phyloP scores from a whole-genome alignment of 1,284 basidiomycete species.

The Austroboletus novae-zelandiae region DNA sequence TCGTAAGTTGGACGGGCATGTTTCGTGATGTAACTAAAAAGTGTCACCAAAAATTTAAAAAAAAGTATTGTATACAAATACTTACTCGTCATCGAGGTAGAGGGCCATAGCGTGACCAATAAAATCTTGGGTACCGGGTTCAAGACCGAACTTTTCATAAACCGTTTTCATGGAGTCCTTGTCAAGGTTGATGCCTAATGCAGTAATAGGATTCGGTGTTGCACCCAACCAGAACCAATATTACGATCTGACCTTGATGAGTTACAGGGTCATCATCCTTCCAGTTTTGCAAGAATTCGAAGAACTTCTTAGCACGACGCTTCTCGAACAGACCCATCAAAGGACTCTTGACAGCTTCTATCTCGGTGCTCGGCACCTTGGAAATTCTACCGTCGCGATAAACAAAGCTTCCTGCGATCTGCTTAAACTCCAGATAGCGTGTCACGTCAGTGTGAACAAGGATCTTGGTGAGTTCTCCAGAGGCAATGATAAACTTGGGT shows the following conservation, averaged over 20 bases:
- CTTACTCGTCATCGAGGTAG: constrained; percentile 95
- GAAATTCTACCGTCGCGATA: constrained; percentile 97
- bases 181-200: constrained; percentile 80
- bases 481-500: constrained; percentile 97
- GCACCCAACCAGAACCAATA: background rate
- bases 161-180: constrained; percentile 88
- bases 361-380: constrained; percentile 97
- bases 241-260: constrained; percentile 74
- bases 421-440: constrained; percentile 99
- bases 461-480: constrained; percentile 97
- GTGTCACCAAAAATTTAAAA: constrained; percentile 2
- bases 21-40: constrained; percentile 84
- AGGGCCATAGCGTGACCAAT: constrained; percentile 99
- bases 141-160: constrained; percentile 96
- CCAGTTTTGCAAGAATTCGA: constrained; percentile 96
- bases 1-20: constrained; percentile 90
- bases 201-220: constrained; percentile 3
- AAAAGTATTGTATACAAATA: background rate
- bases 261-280: constrained; percentile 92
- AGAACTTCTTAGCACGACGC: constrained; percentile 97
- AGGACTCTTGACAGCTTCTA: constrained; percentile 93
- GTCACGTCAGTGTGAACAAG: constrained; percentile 99
- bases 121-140: constrained; percentile 98
- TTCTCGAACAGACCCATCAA: constrained; percentile 99
- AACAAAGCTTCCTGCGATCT: constrained; percentile 98